Base-by-base conservation (phyloP, 768 basidiomycete genomes). In the Suillus ampliporus region DNA sequence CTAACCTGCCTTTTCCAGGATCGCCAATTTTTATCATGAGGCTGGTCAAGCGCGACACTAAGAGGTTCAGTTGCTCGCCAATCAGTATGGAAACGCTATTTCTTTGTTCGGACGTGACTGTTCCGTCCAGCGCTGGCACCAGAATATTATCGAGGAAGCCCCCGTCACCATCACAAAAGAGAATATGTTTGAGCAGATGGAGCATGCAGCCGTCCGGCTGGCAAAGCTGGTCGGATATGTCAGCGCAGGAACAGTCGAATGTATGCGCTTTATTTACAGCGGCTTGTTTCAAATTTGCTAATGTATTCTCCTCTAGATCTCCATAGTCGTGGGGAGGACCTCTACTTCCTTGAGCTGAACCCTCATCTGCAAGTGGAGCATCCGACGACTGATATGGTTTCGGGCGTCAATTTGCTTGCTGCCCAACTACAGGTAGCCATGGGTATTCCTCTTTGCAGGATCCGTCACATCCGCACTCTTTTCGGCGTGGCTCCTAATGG, bases 301-400 rank as follows among this genome's bases (percentile, higher is more conserved):
- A 65, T 51, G 52, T 52, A 62, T 53, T n/a, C 62, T 57, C 44
- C 28, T 41, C 14, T 62, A 95, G 95, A 99, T 78, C 88, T 99
- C 43, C 99, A 99, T 78, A 96, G 90, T 68, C 94, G 92, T 65
- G 83, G 88, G 0, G 97, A 98, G 64, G 94, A 99, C 72, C 99
- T 99, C 80, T 94, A 91, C 81, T 99, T 99, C 86, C 85, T 99
- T 66, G 97, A 99, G 77, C 87, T 99, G 64, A 99, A 99, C 77
- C 97, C 97, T 51, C 96, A 97, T 84, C 90, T 99, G 23, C 97
- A 99, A 80, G 97, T 99, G 71, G 97, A 99, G 80, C 97, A 99
- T 76, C 97, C 97, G 11, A 99, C 97, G 13, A 99, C 97, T 23
- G 97, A 99, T 78, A 99, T 99, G 94, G 97, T 99, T n/a, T 89